A percentile compares a stretch with the other conserved stretches of the same genome.
Conservation (phyloP, 2,329 filamentous ascomycete species). For the Pyrenochaeta sp. region DNA sequence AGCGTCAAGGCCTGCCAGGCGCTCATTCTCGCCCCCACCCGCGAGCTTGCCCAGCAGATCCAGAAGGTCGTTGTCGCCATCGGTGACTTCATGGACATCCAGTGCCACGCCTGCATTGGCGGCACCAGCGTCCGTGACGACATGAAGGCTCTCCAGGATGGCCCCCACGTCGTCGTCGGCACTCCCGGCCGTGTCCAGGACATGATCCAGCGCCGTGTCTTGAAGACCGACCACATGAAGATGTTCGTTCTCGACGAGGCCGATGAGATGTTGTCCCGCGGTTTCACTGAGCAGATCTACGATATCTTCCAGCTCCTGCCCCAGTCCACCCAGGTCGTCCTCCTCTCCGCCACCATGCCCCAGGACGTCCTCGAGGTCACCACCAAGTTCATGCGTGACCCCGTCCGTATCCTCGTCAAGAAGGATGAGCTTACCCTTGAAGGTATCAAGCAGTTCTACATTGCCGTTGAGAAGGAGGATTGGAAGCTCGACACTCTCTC, state of each 20-base stretch:
- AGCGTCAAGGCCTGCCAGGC: conserved; percentile 97
- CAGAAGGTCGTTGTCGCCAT: conserved; percentile 99
- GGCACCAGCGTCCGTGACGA: conserved; percentile 98
- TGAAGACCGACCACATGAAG: conserved; percentile 98
- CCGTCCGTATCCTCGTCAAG: conserved; percentile 98
- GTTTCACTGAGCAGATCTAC: conserved; percentile 99
- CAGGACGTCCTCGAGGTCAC: conserved; percentile 99
- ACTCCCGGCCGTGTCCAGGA: conserved; percentile 98
- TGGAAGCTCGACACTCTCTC: conserved; percentile 99
- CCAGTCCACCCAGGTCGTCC: conserved; percentile 97
- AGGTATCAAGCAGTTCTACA: conserved; percentile 99
- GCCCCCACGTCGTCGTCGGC: conserved; percentile 95
- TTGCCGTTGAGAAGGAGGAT: conserved; percentile 99
- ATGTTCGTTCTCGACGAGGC: conserved; percentile 99
- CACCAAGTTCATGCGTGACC: conserved; percentile 99
- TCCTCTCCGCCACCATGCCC: conserved; percentile 97
- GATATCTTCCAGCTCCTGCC: conserved; percentile 99
- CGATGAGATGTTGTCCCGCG: conserved; percentile 98
- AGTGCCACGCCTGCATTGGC: conserved; percentile 99
- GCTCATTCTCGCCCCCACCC: conserved; percentile 95
- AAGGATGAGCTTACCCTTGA: conserved; percentile 99
- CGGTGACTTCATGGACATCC: conserved; percentile 99
- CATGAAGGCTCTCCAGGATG: conserved; percentile 96
- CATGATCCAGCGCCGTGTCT: conserved; percentile 98
- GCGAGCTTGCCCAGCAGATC: conserved; percentile 98